Conservation (phyloP, 2,329 filamentous ascomycete genomes). For the Pseudocercospora musae region DNA sequence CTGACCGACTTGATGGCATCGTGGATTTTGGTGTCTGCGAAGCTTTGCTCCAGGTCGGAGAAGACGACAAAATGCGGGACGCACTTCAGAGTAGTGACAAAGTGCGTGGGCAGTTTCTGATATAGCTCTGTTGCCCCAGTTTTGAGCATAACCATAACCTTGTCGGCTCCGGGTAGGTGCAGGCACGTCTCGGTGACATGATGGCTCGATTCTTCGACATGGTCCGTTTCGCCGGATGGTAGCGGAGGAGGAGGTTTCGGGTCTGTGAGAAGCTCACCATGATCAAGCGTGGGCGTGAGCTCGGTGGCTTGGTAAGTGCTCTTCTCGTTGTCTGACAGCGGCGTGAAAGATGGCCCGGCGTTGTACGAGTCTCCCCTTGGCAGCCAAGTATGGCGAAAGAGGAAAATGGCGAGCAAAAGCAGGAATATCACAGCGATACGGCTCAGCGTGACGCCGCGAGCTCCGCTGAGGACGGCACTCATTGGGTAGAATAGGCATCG, state of each 20-base stretch:
- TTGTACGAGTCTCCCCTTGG: conserved; percentile 15
- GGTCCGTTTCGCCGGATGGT: background rate
- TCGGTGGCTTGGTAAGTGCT: background rate
- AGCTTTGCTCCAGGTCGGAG: conserved; percentile 50
- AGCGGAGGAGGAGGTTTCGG: conserved; percentile 5
- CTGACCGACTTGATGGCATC: conserved; percentile 35
- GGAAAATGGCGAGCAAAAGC: conserved; percentile 24
- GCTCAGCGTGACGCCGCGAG: conserved; percentile 21
- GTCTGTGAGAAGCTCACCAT: background rate
- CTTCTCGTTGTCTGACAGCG: conserved; percentile 1
- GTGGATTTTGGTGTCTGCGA: conserved; percentile 41
- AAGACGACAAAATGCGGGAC: conserved; percentile 44
- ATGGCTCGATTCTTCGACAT: background rate
- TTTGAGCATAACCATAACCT: conserved; percentile 57
- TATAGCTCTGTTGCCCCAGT: conserved; percentile 58
- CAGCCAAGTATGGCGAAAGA: conserved; percentile 29
- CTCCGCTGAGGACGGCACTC: background rate
- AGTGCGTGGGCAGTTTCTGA: conserved; percentile 56
- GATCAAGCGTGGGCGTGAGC: background rate
- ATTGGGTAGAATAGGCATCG: too few species aligned
- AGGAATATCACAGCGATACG: conserved; percentile 27
- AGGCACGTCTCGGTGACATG: conserved; percentile 17
- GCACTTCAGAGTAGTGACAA: conserved; percentile 55
- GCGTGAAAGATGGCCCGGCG: background rate
- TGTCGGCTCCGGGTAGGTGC: conserved; percentile 37